Evolutionary conservation across 768 basidiomycete genomes (phyloP), one percentile per base, ranked within the genome.

Genomic region (Rhodotorula graminis): DNA sequence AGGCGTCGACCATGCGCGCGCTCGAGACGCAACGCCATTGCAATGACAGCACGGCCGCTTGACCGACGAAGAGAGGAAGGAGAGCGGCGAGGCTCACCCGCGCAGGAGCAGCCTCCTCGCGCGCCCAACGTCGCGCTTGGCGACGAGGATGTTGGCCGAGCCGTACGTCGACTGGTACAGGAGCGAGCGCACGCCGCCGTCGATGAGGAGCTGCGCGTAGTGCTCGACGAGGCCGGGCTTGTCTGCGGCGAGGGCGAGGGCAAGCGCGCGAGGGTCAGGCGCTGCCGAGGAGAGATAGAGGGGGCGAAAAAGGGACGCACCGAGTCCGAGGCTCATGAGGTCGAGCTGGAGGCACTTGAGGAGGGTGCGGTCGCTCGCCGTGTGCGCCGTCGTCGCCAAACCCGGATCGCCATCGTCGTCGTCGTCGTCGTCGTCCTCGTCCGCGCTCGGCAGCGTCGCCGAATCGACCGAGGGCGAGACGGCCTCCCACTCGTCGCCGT

Each of bases 121-220:
- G 46, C 68, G 64, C 1, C 37, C 49, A 8, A 77, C 70, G 40
- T 78, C 73, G 21, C 60, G 33, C 65, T 76, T 77, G 44, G 69
- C 58, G 10, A 91, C 89, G 76, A 91, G 82, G 46, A 92, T 80
- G 80, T 92, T 91, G 67, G 90, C 90, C 12, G 88, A 89, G 10
- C 65, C 66, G 79, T 87, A 88, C n/a, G 90, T 90, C 57, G 89
- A 90, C 69, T 87, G 89, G 79, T 91, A 91, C 86, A 91, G 88
- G 78, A 90, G 89, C 46, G 58, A 60, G 81, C 90, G 89, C 79
- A 92, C 88, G 19, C 70, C 69, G 27, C n/a, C 42, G 11, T 31
- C 46, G 68, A 89, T 88, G 21, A 91, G 85, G 31, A 90, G 85
- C 15, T 86, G 85, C 31, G 90, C 90, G 78, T 90, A 90, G 52